Evolutionary conservation across 345 rosid species (phyloP).

Genomic region (Gossypium bickii): DNA sequence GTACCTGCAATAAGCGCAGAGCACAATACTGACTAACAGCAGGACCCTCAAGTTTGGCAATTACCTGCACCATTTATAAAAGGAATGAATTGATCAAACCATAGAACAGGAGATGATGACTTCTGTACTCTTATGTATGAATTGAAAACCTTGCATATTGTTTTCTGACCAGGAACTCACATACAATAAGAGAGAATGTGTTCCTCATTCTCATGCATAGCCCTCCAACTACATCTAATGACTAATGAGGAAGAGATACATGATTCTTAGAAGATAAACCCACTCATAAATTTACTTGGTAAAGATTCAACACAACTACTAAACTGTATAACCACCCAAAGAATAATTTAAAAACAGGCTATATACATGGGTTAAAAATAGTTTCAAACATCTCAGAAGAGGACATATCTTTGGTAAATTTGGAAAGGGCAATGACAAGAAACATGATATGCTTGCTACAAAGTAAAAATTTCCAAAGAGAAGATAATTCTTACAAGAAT

Average conservation of each 20-base stretch:
- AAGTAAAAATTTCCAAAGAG: slow-evolving; percentile 8
- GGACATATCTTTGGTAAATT: neutral
- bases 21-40: slow-evolving; percentile 98
- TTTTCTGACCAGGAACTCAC: neutral
- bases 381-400: neutral
- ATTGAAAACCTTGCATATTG: neutral
- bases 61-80: slow-evolving; percentile 51
- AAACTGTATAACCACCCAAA: neutral
- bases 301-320: neutral
- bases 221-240: neutral
- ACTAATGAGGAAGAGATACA: neutral
- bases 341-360: neutral
- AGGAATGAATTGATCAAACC: slow-evolving; percentile 4
- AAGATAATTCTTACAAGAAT: slow-evolving; percentile 68
- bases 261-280: neutral
- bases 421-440: neutral
- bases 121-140: neutral
- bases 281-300: neutral
- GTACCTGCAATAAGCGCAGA: slow-evolving; percentile 84
- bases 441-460: neutral
- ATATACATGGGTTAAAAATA: neutral
- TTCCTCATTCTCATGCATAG: neutral
- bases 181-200: neutral
- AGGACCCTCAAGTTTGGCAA: slow-evolving; percentile 97
- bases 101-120: neutral